Percentiles rank a stretch among this genome's conserved stretches.
phyloP scores from a whole-genome alignment of 176 grass and related monocot species.

The Oryza coarctata region DNA sequence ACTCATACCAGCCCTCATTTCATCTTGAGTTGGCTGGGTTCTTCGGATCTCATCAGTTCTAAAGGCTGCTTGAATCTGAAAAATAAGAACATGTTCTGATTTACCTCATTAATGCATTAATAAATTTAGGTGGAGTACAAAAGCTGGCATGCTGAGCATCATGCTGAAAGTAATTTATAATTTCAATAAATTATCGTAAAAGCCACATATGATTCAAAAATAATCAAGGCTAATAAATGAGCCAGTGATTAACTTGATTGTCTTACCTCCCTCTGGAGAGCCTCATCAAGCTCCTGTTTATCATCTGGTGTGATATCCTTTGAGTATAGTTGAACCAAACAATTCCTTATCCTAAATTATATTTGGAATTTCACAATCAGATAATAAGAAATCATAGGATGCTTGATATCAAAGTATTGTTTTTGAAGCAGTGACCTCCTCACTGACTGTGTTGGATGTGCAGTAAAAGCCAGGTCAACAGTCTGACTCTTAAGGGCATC shows the following conservation, averaged over 20 bases:
- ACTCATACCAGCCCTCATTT: conserved; percentile 87
- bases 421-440: conserved; percentile 75
- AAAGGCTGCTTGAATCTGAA: conserved; percentile 86
- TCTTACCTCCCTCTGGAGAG: conserved; percentile 76
- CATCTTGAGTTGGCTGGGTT: conserved; percentile 75
- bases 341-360: conserved; percentile 62
- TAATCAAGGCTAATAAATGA: not conserved
- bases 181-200: not conserved
- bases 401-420: not conserved
- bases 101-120: not conserved
- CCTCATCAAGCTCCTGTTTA: conserved; percentile 84
- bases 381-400: not conserved
- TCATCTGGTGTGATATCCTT: conserved; percentile 84
- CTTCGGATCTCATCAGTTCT: conserved; percentile 91
- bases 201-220: not conserved
- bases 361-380: not conserved
- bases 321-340: conserved; percentile 65
- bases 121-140: conserved; percentile 15
- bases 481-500: conserved; percentile 80
- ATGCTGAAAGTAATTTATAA: not conserved
- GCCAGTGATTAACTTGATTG: not conserved
- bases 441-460: conserved; percentile 77
- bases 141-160: not conserved
- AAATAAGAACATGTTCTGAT: not conserved
- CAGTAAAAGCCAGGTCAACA: conserved; percentile 72